phyloP scores from a whole-genome alignment of 305 asterid species.

The Rubia peregrina region DNA sequence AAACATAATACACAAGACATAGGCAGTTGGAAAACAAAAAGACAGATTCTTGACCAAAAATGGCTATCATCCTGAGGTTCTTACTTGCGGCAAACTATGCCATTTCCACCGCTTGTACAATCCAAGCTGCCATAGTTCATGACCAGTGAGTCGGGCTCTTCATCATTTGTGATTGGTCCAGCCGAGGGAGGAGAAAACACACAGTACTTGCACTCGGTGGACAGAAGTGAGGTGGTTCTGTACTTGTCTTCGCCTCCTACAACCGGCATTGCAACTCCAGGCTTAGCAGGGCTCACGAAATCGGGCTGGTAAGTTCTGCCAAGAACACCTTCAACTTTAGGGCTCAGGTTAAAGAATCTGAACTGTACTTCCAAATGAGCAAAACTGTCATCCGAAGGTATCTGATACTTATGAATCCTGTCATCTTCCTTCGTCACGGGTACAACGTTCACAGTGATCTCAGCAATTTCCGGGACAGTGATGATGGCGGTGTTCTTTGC shows the following conservation, averaged over 20 bases:
- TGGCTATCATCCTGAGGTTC: background rate
- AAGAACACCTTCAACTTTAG: slow-evolving; percentile 22
- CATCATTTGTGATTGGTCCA: background rate
- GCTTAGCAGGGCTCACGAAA: slow-evolving; percentile 22
- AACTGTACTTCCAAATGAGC: slow-evolving; percentile 26
- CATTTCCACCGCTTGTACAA: slow-evolving; percentile 16
- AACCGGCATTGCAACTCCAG: slow-evolving; percentile 27
- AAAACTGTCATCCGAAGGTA: slow-evolving; percentile 28
- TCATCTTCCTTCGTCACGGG: slow-evolving; percentile 27
- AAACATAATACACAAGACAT: background rate
- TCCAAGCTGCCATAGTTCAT: background rate
- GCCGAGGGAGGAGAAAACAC: background rate
- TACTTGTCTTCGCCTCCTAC: slow-evolving; percentile 29
- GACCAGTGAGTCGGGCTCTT: background rate
- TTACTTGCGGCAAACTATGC: slow-evolving; percentile 22
- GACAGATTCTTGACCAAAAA: background rate
- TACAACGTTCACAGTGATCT: slow-evolving; percentile 20
- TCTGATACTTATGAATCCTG: slow-evolving; percentile 24
- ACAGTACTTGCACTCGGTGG: slow-evolving; percentile 13
- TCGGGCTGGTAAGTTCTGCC: slow-evolving; percentile 24
- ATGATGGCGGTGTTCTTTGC: slow-evolving; percentile 13
- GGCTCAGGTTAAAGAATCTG: slow-evolving; percentile 16
- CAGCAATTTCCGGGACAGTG: slow-evolving; percentile 16
- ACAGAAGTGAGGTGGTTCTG: slow-evolving; percentile 18
- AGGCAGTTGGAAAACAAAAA: slow-evolving; percentile 1